Conservation (phyloP, 2,329 filamentous ascomycete species). For the Domatiomyces catenatus region DNA sequence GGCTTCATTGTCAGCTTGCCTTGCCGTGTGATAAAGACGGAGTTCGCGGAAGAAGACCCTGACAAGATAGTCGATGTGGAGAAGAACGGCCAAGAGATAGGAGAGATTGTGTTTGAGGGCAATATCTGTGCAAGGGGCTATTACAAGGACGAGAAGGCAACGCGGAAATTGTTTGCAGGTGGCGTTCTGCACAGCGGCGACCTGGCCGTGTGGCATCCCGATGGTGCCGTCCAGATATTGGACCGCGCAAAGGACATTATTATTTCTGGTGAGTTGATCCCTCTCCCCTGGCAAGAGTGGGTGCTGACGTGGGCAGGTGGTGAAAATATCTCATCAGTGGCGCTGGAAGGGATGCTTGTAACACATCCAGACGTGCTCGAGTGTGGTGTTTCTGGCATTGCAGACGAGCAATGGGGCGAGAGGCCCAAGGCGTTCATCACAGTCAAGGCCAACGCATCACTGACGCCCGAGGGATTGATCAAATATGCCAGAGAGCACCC, state of each 20-base stretch:
- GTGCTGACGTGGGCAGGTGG: slow-evolving; percentile 43
- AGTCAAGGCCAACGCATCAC: slow-evolving; percentile 47
- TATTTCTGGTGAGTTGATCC: slow-evolving; percentile 55
- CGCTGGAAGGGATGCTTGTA: slow-evolving; percentile 75
- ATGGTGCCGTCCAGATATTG: slow-evolving; percentile 79
- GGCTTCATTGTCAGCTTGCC: slow-evolving; percentile 75
- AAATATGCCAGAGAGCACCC: slow-evolving; percentile 71
- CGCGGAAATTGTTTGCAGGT: slow-evolving; percentile 70
- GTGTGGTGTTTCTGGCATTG: slow-evolving; percentile 74
- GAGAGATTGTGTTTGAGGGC: slow-evolving; percentile 71
- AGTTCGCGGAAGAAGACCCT: slow-evolving; percentile 29
- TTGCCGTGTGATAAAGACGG: slow-evolving; percentile 65
- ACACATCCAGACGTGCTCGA: slow-evolving; percentile 82
- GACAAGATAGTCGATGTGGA: slow-evolving; percentile 46
- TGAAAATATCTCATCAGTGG: slow-evolving; percentile 91
- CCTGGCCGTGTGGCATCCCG: slow-evolving; percentile 80
- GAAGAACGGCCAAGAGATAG: slow-evolving; percentile 58
- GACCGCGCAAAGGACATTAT: slow-evolving; percentile 97
- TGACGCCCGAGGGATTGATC: slow-evolving; percentile 57
- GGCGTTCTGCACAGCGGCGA: slow-evolving; percentile 82
- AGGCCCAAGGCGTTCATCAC: slow-evolving; percentile 90
- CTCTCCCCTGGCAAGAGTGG: not conserved
- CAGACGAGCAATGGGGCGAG: slow-evolving; percentile 87
- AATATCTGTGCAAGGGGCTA: slow-evolving; percentile 91
- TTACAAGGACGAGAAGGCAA: slow-evolving; percentile 77